These are phyloP conservation scores for Thelonectria discophora DNA, from an alignment of 2,329 filamentous ascomycete genomes.

Conservation along the genomic window DNA sequence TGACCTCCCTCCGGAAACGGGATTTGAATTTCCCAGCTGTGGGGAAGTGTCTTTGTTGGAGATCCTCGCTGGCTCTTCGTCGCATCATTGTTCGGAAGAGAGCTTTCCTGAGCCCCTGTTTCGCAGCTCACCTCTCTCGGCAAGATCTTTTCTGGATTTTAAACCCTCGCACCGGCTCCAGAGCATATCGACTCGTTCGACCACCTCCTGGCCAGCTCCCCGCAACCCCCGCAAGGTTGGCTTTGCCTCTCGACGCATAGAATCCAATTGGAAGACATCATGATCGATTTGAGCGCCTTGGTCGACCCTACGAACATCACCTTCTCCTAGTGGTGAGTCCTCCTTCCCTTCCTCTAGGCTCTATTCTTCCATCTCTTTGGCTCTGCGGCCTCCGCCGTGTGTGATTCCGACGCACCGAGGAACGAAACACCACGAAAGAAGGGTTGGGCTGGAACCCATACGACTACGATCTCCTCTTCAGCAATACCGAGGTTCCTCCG, in stretches of 20 bases:
- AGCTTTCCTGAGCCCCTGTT: slow-evolving; percentile 40
- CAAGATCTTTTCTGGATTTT: slow-evolving; percentile 29
- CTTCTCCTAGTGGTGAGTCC: slow-evolving; percentile 54
- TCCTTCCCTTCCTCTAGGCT: slow-evolving; percentile 5
- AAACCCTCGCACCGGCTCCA: slow-evolving; percentile 11
- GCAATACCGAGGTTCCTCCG: neutral
- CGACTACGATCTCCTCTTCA: neutral
- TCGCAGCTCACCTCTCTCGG: slow-evolving; percentile 27
- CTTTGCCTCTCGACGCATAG: slow-evolving; percentile 37
- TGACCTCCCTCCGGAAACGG: slow-evolving; percentile 28
- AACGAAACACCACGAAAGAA: slow-evolving; percentile 2
- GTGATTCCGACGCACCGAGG: slow-evolving; percentile 10
- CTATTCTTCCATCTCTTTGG: slow-evolving; percentile 13
- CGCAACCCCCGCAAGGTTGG: slow-evolving; percentile 36
- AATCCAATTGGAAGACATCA: slow-evolving; percentile 48
- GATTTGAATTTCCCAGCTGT: slow-evolving; percentile 36
- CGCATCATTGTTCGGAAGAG: slow-evolving; percentile 41
- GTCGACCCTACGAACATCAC: slow-evolving; percentile 44
- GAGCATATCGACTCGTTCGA: slow-evolving; percentile 24
- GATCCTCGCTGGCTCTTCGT: slow-evolving; percentile 42
- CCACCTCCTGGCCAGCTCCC: slow-evolving; percentile 26
- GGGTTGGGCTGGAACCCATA: neutral
- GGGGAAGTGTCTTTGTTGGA: slow-evolving; percentile 38
- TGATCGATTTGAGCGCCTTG: slow-evolving; percentile 52
- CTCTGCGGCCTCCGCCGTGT: slow-evolving; percentile 6